phyloP scores from a whole-genome alignment of 305 asterid genomes.

The Rubia occidens region DNA sequence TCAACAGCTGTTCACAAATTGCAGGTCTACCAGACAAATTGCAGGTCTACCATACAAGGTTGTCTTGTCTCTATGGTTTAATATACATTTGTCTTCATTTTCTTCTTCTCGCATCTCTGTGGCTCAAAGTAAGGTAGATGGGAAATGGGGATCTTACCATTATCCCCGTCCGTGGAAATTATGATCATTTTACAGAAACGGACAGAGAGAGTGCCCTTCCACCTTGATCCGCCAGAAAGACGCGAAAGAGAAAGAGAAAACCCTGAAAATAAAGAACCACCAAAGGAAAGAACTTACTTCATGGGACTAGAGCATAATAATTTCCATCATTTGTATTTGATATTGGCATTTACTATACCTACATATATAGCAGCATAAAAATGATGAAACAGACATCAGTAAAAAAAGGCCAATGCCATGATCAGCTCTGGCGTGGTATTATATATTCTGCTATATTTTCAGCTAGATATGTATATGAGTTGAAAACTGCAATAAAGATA shows the following conservation, averaged over 20 bases:
- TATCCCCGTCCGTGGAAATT: not conserved
- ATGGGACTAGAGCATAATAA: not conserved
- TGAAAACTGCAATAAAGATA: not conserved
- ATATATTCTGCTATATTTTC: not conserved
- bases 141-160: not conserved
- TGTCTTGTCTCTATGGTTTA: not conserved
- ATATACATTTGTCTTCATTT: not conserved
- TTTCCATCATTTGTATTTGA: not conserved
- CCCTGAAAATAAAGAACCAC: not conserved
- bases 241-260: not conserved
- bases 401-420: not conserved
- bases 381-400: not conserved
- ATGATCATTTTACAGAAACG: not conserved
- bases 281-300: conserved; percentile 6
- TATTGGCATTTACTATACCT: not conserved
- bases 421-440: not conserved
- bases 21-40: not conserved
- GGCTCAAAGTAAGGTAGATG: not conserved
- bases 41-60: conserved; percentile 2
- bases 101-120: not conserved
- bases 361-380: not conserved
- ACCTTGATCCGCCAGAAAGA: not conserved
- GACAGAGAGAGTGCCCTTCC: not conserved
- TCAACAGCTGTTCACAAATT: conserved; percentile 1
- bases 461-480: not conserved